phyloP scores from a whole-genome alignment of 306 rosid genomes.

The Cucumis hystrix region DNA sequence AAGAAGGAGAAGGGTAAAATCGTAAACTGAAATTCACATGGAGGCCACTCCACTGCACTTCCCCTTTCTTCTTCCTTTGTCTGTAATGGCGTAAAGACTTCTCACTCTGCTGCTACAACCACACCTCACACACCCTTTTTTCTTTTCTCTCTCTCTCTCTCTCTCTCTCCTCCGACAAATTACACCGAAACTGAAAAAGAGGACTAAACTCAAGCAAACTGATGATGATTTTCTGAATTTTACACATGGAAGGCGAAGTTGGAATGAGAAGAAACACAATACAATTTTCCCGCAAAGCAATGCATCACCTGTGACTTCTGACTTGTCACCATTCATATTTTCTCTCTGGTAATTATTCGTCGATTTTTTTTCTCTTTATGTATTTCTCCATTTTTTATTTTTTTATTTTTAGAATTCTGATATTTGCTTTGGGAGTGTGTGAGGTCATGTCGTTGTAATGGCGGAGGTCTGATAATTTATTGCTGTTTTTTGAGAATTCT shows the following conservation, averaged over 20 bases:
- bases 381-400: not conserved
- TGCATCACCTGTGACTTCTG: not conserved
- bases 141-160: not conserved
- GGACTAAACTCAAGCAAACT: not conserved
- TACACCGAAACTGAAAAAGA: conserved; percentile 5
- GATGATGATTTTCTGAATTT: not conserved
- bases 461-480: not conserved
- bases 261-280: not conserved
- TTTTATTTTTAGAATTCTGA: not conserved
- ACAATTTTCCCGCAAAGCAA: conserved; percentile 5
- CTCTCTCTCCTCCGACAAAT: conserved; percentile 3
- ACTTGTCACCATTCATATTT: not conserved
- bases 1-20: not conserved
- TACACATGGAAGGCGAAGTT: not conserved
- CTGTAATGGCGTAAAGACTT: not conserved
- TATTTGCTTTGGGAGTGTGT: not conserved
- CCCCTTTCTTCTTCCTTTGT: conserved; percentile 3
- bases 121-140: not conserved
- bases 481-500: not conserved
- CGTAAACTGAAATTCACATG: not conserved
- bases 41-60: not conserved
- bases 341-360: not conserved
- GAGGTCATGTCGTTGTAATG: not conserved
- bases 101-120: not conserved
- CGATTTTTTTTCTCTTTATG: not conserved